phyloP scores from a whole-genome alignment of 1,139 yeast species.

The Candida sp. region DNA sequence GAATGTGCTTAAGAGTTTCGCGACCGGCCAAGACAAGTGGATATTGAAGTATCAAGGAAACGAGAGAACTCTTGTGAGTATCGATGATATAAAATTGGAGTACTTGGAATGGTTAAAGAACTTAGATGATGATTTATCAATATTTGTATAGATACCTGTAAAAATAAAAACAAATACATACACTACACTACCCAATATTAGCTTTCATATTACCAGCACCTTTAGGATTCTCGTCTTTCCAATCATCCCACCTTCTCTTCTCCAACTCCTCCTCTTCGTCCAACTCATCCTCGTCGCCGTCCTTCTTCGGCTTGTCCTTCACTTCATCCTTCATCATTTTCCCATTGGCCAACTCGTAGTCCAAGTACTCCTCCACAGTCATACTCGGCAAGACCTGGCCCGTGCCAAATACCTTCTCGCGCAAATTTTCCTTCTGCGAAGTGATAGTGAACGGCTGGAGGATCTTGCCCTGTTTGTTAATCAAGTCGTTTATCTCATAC shows the following conservation, averaged over 20 bases:
- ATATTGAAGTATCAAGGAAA: slow-evolving; percentile 33
- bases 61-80: slow-evolving; percentile 26
- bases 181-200: slow-evolving; percentile 62
- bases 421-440: slow-evolving; percentile 58
- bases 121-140: slow-evolving; percentile 26
- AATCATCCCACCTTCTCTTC: slow-evolving; percentile 90
- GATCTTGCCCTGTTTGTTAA: slow-evolving; percentile 76
- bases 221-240: slow-evolving; percentile 83
- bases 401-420: slow-evolving; percentile 79
- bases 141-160: neutral
- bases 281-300: slow-evolving; percentile 37
- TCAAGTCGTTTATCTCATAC: slow-evolving; percentile 34
- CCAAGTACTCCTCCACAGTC: slow-evolving; percentile 92
- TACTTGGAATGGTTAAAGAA: slow-evolving; percentile 41
- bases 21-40: slow-evolving; percentile 59
- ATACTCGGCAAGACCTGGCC: slow-evolving; percentile 95
- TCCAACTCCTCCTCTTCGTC: slow-evolving; percentile 54
- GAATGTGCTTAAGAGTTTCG: slow-evolving; percentile 50
- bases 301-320: slow-evolving; percentile 22
- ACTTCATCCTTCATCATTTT: slow-evolving; percentile 66
- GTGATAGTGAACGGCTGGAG: slow-evolving; percentile 86
- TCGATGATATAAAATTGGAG: slow-evolving; percentile 35
- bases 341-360: slow-evolving; percentile 84
- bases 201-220: slow-evolving; percentile 89
- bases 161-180: neutral